These are phyloP conservation scores for Penicillium cinerascens DNA, from an alignment of 495 filamentous ascomycete species.

Conservation along the genomic window DNA sequence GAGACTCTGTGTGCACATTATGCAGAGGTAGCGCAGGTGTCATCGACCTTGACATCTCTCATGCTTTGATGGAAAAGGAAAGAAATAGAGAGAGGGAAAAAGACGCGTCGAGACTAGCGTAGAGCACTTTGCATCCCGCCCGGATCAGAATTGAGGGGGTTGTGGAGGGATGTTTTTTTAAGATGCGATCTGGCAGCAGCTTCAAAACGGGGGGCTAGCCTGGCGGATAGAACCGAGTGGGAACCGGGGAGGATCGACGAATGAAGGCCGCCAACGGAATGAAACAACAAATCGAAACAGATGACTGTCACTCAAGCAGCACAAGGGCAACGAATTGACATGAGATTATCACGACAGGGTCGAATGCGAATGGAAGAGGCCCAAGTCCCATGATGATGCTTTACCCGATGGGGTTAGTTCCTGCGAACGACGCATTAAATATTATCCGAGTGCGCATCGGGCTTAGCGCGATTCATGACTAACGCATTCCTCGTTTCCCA, in stretches of 20 bases:
- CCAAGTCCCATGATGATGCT: slow-evolving; percentile 33
- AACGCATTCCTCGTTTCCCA: slow-evolving; percentile 14
- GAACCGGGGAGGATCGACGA: not conserved
- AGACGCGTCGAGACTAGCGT: slow-evolving; percentile 16
- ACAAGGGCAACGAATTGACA: slow-evolving; percentile 2
- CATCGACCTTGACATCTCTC: slow-evolving; percentile 60
- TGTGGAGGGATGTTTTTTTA: slow-evolving; percentile 16
- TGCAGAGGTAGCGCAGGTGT: slow-evolving; percentile 56
- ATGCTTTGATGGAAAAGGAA: slow-evolving; percentile 31
- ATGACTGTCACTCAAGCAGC: not conserved
- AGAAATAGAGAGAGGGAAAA: slow-evolving; percentile 13
- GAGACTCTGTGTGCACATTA: slow-evolving; percentile 40
- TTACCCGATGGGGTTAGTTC: slow-evolving; percentile 26
- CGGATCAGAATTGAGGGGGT: slow-evolving; percentile 8
- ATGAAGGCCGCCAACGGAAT: not conserved
- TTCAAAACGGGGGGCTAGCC: slow-evolving; percentile 19
- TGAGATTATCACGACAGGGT: slow-evolving; percentile 9
- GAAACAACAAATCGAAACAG: not conserved
- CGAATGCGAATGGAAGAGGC: slow-evolving; percentile 16
- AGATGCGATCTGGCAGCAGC: slow-evolving; percentile 37
- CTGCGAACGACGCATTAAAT: slow-evolving; percentile 11
- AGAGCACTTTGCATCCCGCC: slow-evolving; percentile 34
- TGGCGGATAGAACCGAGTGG: slow-evolving; percentile 10
- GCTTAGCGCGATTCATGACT: slow-evolving; percentile 14
- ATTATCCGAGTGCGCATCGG: slow-evolving; percentile 16